Base-by-base conservation (phyloP, 2,329 filamentous ascomycete species). In the Fusarium guadeloupense region DNA sequence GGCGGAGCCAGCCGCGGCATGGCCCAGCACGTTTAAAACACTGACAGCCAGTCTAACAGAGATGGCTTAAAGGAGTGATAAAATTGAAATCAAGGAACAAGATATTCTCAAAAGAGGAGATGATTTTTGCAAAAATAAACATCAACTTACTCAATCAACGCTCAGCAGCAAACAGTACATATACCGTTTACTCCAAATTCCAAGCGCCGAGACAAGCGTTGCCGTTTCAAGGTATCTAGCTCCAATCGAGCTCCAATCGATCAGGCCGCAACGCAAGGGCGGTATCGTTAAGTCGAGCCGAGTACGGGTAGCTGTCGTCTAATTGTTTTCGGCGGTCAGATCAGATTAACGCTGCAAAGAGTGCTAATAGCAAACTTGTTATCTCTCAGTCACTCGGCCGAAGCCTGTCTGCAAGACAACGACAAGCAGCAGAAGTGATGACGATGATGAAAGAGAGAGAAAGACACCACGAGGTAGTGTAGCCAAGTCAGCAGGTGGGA, bases 181-280 rank as follows among this genome's bases (percentile, higher is more conserved):
- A 30, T 30, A 5, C 25, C 39, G 42, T 39, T 31, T 13, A 34
- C 25, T 59, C 28, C 40, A 47, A 46, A 59, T 49, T 64, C 44
- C 54, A 55, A 31, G 26, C 45, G 40, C 54, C 43, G 38, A 62
- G 34, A 59, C 59, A 64, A 59, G 41, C 48, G 60, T 47, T 40
- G 34, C 33, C 39, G 49, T 49, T 50, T 47, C 45, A 53, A 30
- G 40, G 33, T n/a, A 10, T 35, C 33, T 38, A 39, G 40, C 42
- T 54, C 39, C 28, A 57, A 38, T 46, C 45, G 55, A 50, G 59
- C 43, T 64, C 46, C 26, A 53, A 66, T 59, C 25, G 53, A 68
- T 61, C 44, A 47, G 59, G 45, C 62, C 46, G 62, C 43, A 56
- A 68, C 49, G 58, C 54, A 67, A 67, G 54, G 64, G 54, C 28